These are phyloP conservation scores for Larix kaempferi DNA, from an alignment of 75 land plant genomes.

Conservation along the genomic window DNA sequence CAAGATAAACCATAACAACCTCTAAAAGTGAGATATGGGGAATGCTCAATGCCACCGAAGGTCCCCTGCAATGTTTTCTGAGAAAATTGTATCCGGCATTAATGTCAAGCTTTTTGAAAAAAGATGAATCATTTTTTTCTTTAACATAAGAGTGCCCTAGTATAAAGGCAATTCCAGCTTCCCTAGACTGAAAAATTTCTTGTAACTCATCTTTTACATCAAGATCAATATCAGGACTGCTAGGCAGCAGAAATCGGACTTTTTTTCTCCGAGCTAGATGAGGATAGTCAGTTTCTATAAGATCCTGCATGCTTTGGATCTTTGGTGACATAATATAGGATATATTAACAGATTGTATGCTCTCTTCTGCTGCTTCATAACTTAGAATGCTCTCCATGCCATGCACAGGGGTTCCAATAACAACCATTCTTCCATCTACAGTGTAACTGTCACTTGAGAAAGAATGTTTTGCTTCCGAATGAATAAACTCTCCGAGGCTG, in stretches of 20 bases:
- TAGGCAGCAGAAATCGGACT: slow-evolving; percentile 34
- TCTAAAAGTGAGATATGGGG: slow-evolving; percentile 49
- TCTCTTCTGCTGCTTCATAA: slow-evolving; percentile 5
- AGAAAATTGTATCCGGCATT: slow-evolving; percentile 40
- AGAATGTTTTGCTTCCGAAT: slow-evolving; percentile 17
- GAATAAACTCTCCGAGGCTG: slow-evolving; percentile 38
- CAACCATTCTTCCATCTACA: slow-evolving; percentile 45
- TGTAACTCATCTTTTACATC: slow-evolving; percentile 22
- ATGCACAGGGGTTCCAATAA: slow-evolving; percentile 27
- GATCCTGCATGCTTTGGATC: slow-evolving; percentile 7
- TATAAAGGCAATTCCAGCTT: slow-evolving; percentile 55
- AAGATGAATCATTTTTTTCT: slow-evolving; percentile 38
- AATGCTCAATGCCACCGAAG: slow-evolving; percentile 33
- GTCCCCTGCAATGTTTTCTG: slow-evolving; percentile 43
- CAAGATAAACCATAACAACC: slow-evolving; percentile 56
- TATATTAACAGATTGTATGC: slow-evolving; percentile 2
- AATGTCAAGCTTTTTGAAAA: slow-evolving; percentile 37
- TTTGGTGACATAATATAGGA: not conserved
- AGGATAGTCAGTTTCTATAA: slow-evolving; percentile 7
- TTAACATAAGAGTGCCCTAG: slow-evolving; percentile 46
- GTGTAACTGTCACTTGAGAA: slow-evolving; percentile 22
- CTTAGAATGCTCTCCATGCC: slow-evolving; percentile 1
- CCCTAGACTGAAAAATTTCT: slow-evolving; percentile 42
- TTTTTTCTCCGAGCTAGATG: slow-evolving; percentile 18
- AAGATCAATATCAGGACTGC: slow-evolving; percentile 19